A percentile compares a stretch with the other conserved stretches of the same genome.
Conservation (phyloP, 2,329 filamentous ascomycete species). For the Myrmaecium sp. region DNA sequence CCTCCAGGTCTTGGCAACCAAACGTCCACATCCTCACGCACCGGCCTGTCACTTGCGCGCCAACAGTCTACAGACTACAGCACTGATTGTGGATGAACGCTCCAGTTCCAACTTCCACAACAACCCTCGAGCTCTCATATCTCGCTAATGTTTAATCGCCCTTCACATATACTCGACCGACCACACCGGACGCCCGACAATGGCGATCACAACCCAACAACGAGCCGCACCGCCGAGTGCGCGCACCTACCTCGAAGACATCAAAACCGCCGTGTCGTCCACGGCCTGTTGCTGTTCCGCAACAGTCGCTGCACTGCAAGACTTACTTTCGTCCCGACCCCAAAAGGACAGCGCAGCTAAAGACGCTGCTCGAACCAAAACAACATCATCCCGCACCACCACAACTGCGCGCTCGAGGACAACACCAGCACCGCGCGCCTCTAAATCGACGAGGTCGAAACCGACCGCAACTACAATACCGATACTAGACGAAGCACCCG, state of each 20-base stretch:
- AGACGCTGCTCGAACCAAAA: constrained; percentile 11
- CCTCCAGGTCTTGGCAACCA: too few species aligned
- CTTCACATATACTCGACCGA: too few species aligned
- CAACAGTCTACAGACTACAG: too few species aligned
- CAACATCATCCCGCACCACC: constrained; percentile 13
- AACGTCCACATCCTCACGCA: too few species aligned
- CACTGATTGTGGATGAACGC: too few species aligned
- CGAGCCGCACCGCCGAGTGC: constrained; percentile 32
- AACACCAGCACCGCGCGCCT: constrained; percentile 7
- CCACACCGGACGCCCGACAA: too few species aligned
- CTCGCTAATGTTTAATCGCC: too few species aligned
- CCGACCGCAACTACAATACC: constrained; percentile 16
- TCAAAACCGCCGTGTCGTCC: constrained; percentile 30
- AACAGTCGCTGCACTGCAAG: constrained; percentile 29
- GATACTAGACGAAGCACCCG: constrained; percentile 16
- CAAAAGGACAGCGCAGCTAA: constrained; percentile 17
- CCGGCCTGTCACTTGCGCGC: too few species aligned
- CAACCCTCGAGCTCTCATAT: too few species aligned
- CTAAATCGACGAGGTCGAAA: constrained; percentile 16
- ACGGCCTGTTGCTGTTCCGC: constrained; percentile 31
- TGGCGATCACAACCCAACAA: too few species aligned
- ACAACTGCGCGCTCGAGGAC: constrained; percentile 2
- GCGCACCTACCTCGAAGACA: constrained; percentile 31
- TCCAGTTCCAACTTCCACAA: too few species aligned
- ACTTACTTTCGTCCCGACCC: constrained; percentile 23